Percentiles rank a stretch among this genome's conserved stretches.
Conservation (phyloP, 495 filamentous ascomycete genomes). For the Aspergillus asperescens region DNA sequence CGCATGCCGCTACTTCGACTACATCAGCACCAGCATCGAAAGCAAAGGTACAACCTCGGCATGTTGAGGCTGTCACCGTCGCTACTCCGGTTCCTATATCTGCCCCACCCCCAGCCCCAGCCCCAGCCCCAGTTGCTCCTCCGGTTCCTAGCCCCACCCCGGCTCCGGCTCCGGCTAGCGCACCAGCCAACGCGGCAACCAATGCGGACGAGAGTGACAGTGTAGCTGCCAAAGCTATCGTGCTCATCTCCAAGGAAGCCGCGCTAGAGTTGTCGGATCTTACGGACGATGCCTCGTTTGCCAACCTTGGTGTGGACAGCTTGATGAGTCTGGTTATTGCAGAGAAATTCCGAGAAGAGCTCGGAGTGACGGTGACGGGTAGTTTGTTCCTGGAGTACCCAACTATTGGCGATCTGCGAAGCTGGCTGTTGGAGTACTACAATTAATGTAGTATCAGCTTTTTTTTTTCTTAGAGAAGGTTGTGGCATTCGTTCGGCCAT, state of each 20-base stretch:
- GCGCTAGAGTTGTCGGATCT: conserved; percentile 21
- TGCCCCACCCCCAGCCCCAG: not conserved
- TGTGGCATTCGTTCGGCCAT: no score
- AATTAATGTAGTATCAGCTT: conserved; percentile 2
- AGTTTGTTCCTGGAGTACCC: conserved; percentile 37
- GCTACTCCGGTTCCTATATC: not conserved
- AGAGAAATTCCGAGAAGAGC: conserved; percentile 26
- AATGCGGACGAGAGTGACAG: not conserved
- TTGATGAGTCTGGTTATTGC: conserved; percentile 45
- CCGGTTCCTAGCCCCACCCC: not conserved
- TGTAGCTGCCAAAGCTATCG: not conserved
- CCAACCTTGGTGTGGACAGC: conserved; percentile 48
- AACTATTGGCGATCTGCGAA: conserved; percentile 31
- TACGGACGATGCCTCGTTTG: conserved; percentile 32
- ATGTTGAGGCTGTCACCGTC: not conserved
- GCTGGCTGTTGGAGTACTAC: conserved; percentile 20
- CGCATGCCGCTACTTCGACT: not conserved
- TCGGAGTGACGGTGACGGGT: conserved; percentile 30
- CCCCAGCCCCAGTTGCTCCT: not conserved
- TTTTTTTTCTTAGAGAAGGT: not conserved
- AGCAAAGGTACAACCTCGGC: not conserved
- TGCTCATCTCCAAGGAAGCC: conserved; percentile 23
- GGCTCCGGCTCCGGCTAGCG: not conserved
- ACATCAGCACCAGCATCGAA: not conserved
- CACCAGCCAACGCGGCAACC: not conserved